Evolutionary conservation across 139 green algal genomes (phyloP).

Genomic region (Coccomyxa sp.): DNA sequence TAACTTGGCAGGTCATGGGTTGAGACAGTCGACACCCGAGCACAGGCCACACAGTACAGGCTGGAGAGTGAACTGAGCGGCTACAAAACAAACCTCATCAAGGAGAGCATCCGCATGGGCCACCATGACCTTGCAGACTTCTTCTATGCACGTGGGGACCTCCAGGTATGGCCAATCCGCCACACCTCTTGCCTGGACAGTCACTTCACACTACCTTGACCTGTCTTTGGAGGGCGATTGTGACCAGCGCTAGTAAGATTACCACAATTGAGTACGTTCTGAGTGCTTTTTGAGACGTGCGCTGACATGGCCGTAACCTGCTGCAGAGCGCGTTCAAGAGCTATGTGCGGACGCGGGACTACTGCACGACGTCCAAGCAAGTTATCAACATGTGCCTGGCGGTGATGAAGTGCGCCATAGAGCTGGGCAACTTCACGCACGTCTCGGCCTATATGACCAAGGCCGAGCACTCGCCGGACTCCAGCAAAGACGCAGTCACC

Average conservation of each 20-base stretch:
- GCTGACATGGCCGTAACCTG: neutral
- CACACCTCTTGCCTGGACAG: no score
- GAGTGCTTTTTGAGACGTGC: no score
- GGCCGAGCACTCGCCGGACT: conserved; percentile 65
- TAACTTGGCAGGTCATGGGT: conserved; percentile 40
- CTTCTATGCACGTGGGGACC: conserved; percentile 73
- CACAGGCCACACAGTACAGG: conserved; percentile 38
- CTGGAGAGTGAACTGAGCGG: conserved; percentile 74
- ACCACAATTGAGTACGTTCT: no score
- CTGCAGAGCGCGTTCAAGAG: conserved; percentile 81
- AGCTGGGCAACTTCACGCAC: conserved; percentile 82
- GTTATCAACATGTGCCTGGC: conserved; percentile 86
- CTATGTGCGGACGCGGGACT: conserved; percentile 88
- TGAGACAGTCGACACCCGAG: conserved; percentile 38
- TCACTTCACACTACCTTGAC: no score
- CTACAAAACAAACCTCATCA: conserved; percentile 83
- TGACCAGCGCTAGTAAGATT: no score
- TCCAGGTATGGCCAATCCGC: conserved; percentile 60
- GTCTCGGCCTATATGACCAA: conserved; percentile 85
- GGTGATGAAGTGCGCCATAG: conserved; percentile 67
- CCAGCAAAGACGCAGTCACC: conserved; percentile 34
- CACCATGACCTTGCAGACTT: conserved; percentile 87
- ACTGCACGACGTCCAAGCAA: conserved; percentile 85
- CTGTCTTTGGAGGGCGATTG: no score
- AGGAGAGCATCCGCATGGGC: conserved; percentile 89